Conservation (phyloP, 495 filamentous ascomycete genomes). For the Neurospora tetrasperma region DNA sequence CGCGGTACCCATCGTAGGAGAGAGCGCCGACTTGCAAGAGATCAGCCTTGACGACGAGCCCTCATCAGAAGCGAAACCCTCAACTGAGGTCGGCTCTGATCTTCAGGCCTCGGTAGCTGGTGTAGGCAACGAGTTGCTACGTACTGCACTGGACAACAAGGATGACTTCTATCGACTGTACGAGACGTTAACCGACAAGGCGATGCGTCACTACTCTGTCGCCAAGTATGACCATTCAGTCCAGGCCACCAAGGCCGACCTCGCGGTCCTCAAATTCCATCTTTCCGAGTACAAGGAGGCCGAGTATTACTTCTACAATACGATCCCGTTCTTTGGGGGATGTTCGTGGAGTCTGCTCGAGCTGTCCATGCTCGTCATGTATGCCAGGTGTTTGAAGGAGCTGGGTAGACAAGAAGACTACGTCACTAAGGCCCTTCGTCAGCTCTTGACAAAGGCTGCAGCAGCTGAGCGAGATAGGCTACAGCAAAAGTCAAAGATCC, state of each 20-base stretch:
- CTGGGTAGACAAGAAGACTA: conserved; percentile 71
- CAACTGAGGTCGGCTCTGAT: conserved; percentile 2
- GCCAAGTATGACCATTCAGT: conserved; percentile 67
- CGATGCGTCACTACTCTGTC: conserved; percentile 62
- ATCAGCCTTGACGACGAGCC: conserved; percentile 39
- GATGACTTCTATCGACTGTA: conserved; percentile 51
- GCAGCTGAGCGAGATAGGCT: conserved; percentile 40
- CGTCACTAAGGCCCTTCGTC: conserved; percentile 58
- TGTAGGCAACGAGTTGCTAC: conserved; percentile 41
- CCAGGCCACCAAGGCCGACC: conserved; percentile 69
- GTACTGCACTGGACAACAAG: conserved; percentile 38
- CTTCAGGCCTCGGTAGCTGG: conserved; percentile 27
- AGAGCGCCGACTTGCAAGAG: conserved; percentile 45
- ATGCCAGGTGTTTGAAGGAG: conserved; percentile 72
- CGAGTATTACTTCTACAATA: conserved; percentile 67
- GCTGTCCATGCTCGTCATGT: conserved; percentile 72
- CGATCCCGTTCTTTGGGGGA: conserved; percentile 73
- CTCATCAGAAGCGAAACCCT: conserved; percentile 16
- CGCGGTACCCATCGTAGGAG: conserved; percentile 43
- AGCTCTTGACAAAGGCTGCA: conserved; percentile 67
- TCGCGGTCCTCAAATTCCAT: conserved; percentile 73
- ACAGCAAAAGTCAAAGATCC: conserved; percentile 27
- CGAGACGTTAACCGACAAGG: conserved; percentile 59
- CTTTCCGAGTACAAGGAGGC: conserved; percentile 63
- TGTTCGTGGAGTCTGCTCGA: conserved; percentile 73